A percentile compares a stretch with the other conserved stretches of the same genome.
These are phyloP conservation scores for Globisporangium abappressorium DNA, from an alignment of 352 stramenopile genomes.

Conservation along the genomic window DNA sequence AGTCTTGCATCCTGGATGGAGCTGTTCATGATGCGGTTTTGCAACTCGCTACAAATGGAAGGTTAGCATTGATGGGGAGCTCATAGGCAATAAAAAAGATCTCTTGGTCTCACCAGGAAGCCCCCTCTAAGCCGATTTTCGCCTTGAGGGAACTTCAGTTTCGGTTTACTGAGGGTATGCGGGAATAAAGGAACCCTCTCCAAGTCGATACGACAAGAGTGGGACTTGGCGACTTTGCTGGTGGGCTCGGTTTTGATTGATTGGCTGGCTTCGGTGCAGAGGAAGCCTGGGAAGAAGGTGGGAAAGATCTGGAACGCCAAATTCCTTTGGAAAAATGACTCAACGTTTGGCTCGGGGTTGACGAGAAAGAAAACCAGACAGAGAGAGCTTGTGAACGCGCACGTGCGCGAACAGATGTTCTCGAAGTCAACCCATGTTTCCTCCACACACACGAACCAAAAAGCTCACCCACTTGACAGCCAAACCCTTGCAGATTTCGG, in stretches of 20 bases:
- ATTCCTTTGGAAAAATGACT: not conserved
- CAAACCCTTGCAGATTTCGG: not conserved
- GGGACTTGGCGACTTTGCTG: not conserved
- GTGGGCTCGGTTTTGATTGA: not conserved
- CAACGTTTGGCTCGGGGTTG: not conserved
- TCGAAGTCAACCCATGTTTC: conserved; percentile 3
- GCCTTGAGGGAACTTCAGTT: not conserved
- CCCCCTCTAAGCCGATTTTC: not conserved
- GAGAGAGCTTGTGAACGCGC: not conserved
- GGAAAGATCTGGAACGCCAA: conserved; percentile 8
- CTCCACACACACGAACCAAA: not conserved
- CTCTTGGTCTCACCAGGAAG: not conserved
- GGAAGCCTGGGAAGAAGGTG: not conserved
- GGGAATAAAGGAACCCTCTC: not conserved
- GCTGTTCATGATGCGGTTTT: not conserved
- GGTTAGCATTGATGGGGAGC: not conserved
- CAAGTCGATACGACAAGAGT: not conserved
- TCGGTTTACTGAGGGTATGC: conserved; percentile 1
- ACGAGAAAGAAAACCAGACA: conserved; percentile 2
- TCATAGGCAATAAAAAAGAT: conserved; percentile 3
- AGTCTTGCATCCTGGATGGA: not conserved
- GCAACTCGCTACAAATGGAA: not conserved
- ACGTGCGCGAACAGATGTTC: conserved; percentile 2
- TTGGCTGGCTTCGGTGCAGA: not conserved
- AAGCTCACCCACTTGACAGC: not conserved